phyloP scores from a whole-genome alignment of 1,284 basidiomycete species.

The Moesziomyces sp. region DNA sequence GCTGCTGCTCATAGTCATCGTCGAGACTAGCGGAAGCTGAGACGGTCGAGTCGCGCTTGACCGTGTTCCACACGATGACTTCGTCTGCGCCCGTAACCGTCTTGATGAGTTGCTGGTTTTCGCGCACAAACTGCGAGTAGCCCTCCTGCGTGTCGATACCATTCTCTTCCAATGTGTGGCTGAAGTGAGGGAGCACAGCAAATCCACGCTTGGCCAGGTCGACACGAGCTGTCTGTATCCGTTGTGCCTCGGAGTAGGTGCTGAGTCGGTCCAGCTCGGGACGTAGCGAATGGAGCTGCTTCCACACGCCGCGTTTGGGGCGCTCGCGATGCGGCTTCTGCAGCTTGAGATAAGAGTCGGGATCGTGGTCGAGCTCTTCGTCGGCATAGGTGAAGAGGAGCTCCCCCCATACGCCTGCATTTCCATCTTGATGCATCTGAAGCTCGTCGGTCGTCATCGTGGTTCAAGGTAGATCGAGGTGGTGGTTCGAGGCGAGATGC shows the following conservation, averaged over 20 bases:
- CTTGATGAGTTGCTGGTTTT: constrained; percentile 25
- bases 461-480: neutral
- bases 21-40: constrained; percentile 18
- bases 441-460: constrained; percentile 9
- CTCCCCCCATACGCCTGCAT: constrained; percentile 13
- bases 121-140: constrained; percentile 21
- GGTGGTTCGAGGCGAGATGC: neutral
- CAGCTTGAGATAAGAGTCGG: constrained; percentile 17
- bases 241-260: constrained; percentile 1
- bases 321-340: constrained; percentile 22
- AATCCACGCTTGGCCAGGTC: constrained; percentile 21
- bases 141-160: constrained; percentile 22
- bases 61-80: constrained; percentile 37
- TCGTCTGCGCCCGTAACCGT: constrained; percentile 26
- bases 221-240: constrained; percentile 4
- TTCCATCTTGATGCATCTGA: neutral
- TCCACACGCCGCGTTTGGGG: constrained; percentile 23
- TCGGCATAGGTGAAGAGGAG: constrained; percentile 27
- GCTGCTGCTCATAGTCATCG: constrained; percentile 17
- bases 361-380: constrained; percentile 25
- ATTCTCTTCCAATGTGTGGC: constrained; percentile 4
- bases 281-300: constrained; percentile 21
- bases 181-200: constrained; percentile 20
- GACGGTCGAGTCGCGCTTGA: constrained; percentile 22
- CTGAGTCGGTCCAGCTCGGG: constrained; percentile 13